Percentiles rank a stretch among this genome's conserved stretches.
Evolutionary conservation across 2,329 filamentous ascomycete genomes (phyloP).

Genomic region (Dactylonectria estremocensis): DNA sequence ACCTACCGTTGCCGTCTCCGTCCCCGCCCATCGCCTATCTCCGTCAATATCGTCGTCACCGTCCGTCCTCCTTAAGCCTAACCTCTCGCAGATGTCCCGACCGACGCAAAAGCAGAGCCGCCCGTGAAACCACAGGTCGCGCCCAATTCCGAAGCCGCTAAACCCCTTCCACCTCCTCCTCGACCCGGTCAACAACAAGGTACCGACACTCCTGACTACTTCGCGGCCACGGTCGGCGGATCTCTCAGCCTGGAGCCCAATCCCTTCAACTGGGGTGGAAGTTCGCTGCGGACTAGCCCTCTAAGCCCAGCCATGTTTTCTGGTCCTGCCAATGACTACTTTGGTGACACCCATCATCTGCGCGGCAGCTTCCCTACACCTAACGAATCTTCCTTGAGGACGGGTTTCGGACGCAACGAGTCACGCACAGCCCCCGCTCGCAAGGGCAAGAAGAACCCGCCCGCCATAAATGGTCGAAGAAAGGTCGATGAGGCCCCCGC

Average conservation of each 20-base stretch:
- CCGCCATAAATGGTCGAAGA: conserved; percentile 76
- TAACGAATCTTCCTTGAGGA: conserved; percentile 94
- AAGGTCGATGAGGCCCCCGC: conserved; percentile 79
- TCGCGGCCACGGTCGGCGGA: too few relatives aligned
- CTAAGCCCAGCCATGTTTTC: too few relatives aligned
- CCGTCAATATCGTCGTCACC: conserved; percentile 32
- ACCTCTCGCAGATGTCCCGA: conserved; percentile 56
- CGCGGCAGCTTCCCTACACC: conserved; percentile 92
- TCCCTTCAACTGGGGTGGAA: too few relatives aligned
- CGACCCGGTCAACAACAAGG: too few relatives aligned
- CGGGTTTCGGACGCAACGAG: conserved; percentile 77
- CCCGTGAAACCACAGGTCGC: too few relatives aligned
- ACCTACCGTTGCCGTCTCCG: conserved; percentile 25
- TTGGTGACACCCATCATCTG: conserved; percentile 84
- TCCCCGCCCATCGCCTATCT: conserved; percentile 28
- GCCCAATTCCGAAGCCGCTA: too few relatives aligned
- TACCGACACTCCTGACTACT: too few relatives aligned
- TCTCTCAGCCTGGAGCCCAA: too few relatives aligned
- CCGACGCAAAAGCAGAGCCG: too few relatives aligned
- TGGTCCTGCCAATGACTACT: conserved; percentile 89
- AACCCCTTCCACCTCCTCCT: too few relatives aligned
- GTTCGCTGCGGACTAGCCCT: too few relatives aligned
- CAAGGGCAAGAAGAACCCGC: conserved; percentile 71
- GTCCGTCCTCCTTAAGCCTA: conserved; percentile 42
- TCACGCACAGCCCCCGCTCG: conserved; percentile 68